Evolutionary conservation across 2,329 filamentous ascomycete genomes (phyloP).

Genomic region (Fusarium sp.): DNA sequence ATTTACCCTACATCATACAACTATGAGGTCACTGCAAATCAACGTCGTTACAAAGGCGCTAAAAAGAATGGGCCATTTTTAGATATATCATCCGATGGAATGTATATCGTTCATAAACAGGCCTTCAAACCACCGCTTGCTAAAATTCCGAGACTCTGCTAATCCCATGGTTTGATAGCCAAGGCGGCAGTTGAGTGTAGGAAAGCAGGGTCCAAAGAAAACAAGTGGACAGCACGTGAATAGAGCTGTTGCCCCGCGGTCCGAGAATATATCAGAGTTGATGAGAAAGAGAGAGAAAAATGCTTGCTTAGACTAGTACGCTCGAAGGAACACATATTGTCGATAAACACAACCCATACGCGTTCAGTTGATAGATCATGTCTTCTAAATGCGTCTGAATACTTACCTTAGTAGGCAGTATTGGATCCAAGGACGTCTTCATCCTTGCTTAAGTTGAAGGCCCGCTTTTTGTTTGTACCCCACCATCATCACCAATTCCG

Average conservation of each 20-base stretch:
- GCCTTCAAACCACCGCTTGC: background rate
- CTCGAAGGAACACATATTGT: too few relatives aligned
- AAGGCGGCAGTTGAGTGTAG: conserved; percentile 15
- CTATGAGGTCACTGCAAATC: background rate
- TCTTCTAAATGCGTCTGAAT: background rate
- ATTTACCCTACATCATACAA: background rate
- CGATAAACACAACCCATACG: too few relatives aligned
- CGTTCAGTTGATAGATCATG: background rate
- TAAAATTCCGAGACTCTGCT: conserved; percentile 3
- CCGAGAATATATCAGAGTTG: background rate
- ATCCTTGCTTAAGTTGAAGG: conserved; percentile 12
- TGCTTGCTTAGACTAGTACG: too few relatives aligned
- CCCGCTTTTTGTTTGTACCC: conserved; percentile 45
- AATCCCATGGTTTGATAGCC: background rate
- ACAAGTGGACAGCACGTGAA: conserved; percentile 30
- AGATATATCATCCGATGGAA: too few relatives aligned
- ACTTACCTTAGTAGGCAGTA: too few relatives aligned
- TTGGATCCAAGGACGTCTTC: too few relatives aligned
- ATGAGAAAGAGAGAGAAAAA: too few relatives aligned
- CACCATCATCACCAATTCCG: conserved; percentile 43
- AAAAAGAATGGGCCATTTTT: too few relatives aligned
- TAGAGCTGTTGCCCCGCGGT: conserved; percentile 39
- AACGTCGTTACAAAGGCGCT: background rate
- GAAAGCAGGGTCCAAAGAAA: conserved; percentile 16
- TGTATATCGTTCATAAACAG: too few relatives aligned